Base-by-base conservation (phyloP, 345 rosid species). In the Aurinia saxatilis region DNA sequence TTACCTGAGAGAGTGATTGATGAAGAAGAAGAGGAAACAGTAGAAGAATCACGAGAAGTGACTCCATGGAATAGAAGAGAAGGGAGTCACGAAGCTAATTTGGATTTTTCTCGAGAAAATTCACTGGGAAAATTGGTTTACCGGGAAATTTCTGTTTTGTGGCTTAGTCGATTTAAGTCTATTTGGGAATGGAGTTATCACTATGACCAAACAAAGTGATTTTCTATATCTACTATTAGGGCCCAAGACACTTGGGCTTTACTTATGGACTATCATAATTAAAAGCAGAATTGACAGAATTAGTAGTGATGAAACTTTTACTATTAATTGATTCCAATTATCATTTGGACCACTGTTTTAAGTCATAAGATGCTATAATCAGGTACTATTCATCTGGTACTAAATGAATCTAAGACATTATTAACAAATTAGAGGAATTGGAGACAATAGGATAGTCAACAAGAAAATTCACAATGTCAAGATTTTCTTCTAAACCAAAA, bases 1-100 rank as follows among this genome's bases (percentile, higher is more conserved):
- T 14, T n/a, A 74, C 78, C 78, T 68, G 70, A n/a, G 74, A 57
- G 50, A 58, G 55, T 45, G 75, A 44, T 66, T 60, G 72, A 35
- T 49, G 46, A 5, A 53, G 65, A 48, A 65, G 68, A 50, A 71
- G 56, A 29, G 19, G 0, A 9, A 60, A 18, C 0, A 75, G 60
- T 11, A 75, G 40, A n/a, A 56, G 65, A 60, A 50, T 55, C 65
- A 63, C 18, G 12, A 39, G 18, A 19, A 65, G n/a, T 38, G 57
- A 52, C 66, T 52, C 63, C 46, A 7, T 31, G 37, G n/a, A n/a
- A n/a, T n/a, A n/a, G n/a, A n/a, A n/a, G n/a, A n/a, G n/a, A n/a
- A n/a, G n/a, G n/a, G n/a, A 29, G 66, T 63, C 71, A 55, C 73
- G 67, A 52, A 57, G 37, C 63, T 16, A 8, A 27, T 27, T 21